phyloP scores from a whole-genome alignment of 768 basidiomycete genomes.

The Trametes sanguinea region DNA sequence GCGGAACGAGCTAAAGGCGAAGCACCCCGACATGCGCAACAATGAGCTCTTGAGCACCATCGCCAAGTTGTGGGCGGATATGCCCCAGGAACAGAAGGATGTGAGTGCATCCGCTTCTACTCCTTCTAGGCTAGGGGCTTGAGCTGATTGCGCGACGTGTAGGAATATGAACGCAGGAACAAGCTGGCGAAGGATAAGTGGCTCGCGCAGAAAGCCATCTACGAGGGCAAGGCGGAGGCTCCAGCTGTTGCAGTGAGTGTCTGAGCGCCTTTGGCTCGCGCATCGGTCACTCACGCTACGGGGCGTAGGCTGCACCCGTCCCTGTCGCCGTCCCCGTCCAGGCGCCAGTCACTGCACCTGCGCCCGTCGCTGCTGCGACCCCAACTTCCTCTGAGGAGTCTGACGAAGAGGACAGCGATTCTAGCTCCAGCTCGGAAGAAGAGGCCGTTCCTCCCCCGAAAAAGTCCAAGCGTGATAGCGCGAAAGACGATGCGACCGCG shows the following conservation, averaged over 20 bases:
- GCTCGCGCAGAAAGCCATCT: slow-evolving; percentile 61
- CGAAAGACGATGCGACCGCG: slow-evolving; percentile 25
- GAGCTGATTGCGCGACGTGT: slow-evolving; percentile 5
- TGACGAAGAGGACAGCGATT: slow-evolving; percentile 39
- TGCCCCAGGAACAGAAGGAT: slow-evolving; percentile 70
- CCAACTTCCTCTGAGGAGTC: slow-evolving; percentile 22
- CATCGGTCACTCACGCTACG: not conserved
- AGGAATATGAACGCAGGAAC: slow-evolving; percentile 59
- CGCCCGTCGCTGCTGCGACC: slow-evolving; percentile 5
- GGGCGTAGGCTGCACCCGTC: slow-evolving; percentile 1
- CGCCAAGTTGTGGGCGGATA: slow-evolving; percentile 69
- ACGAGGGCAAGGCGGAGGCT: slow-evolving; percentile 54
- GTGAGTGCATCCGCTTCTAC: slow-evolving; percentile 47
- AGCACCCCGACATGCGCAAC: slow-evolving; percentile 66
- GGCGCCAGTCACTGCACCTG: not conserved
- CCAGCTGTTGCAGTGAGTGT: slow-evolving; percentile 39
- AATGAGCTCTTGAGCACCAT: slow-evolving; percentile 73
- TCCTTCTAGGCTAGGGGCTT: not conserved
- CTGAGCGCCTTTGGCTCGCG: not conserved
- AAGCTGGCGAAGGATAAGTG: slow-evolving; percentile 64
- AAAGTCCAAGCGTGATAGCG: slow-evolving; percentile 31
- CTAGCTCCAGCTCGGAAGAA: slow-evolving; percentile 32
- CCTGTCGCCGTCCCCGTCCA: slow-evolving; percentile 7
- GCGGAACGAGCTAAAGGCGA: slow-evolving; percentile 68
- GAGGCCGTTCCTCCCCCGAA: slow-evolving; percentile 36